phyloP scores from a whole-genome alignment of 306 rosid genomes.

The Citrullus amarus region DNA sequence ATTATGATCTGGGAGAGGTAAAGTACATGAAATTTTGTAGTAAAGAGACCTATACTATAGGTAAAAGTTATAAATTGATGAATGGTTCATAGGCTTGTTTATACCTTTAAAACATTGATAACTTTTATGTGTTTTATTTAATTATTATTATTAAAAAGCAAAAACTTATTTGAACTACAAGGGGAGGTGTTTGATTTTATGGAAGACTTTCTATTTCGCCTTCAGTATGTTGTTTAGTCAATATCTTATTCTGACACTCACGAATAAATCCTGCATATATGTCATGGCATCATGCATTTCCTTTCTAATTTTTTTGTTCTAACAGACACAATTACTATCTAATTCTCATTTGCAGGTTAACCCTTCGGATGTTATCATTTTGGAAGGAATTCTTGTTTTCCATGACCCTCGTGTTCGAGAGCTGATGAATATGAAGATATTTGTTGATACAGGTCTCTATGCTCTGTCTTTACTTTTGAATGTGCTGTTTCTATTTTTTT shows the following conservation, averaged over 20 bases:
- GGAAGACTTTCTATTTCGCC: background rate
- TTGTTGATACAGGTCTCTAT: constrained; percentile 98
- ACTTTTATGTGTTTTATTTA: background rate
- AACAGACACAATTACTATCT: background rate
- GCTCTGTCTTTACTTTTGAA: constrained; percentile 10
- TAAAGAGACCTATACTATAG: background rate
- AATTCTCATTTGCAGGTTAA: constrained; percentile 49
- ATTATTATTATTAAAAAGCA: background rate
- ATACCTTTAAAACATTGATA: background rate
- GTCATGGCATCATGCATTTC: background rate
- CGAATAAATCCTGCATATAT: background rate
- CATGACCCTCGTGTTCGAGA: constrained; percentile 89
- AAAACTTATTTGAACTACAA: background rate
- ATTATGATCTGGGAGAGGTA: constrained; percentile 4
- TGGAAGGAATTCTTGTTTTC: constrained; percentile 96
- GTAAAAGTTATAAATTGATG: background rate
- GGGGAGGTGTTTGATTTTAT: background rate
- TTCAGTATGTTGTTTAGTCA: background rate
- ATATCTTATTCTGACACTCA: background rate
- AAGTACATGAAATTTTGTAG: background rate
- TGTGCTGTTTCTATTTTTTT: background rate
- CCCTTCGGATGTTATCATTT: constrained; percentile 87
- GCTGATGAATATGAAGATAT: constrained; percentile 98
- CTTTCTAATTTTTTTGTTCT: background rate
- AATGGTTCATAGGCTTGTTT: background rate